Evolutionary conservation across 2,329 filamentous ascomycete genomes (phyloP).

Genomic region (Chalaropsis thielavioides): DNA sequence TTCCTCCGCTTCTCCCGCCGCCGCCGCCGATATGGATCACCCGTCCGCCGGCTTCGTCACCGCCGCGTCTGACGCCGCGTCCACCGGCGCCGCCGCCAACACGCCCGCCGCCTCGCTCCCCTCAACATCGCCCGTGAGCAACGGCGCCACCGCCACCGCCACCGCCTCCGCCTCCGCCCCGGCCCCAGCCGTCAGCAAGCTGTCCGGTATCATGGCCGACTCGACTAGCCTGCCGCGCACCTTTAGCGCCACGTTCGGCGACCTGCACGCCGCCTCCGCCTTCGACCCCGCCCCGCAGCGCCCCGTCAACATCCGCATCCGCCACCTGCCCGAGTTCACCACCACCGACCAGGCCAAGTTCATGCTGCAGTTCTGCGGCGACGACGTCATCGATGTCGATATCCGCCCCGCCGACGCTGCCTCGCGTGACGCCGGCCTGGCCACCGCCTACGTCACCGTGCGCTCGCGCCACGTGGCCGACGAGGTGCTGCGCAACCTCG

Average conservation of each 20-base stretch:
- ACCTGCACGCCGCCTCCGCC: neutral
- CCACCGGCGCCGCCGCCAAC: neutral
- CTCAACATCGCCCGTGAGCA: neutral
- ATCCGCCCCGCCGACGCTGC: neutral
- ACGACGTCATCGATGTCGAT: constrained; percentile 16
- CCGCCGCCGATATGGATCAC: neutral
- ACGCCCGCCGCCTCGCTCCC: neutral
- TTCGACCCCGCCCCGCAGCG: constrained; percentile 17
- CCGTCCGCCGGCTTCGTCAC: neutral
- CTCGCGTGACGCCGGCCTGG: constrained; percentile 9
- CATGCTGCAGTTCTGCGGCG: constrained; percentile 15
- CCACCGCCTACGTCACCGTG: constrained; percentile 11
- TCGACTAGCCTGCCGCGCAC: constrained; percentile 3
- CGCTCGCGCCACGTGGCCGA: constrained; percentile 14
- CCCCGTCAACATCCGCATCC: constrained; percentile 11
- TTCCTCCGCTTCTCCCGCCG: neutral
- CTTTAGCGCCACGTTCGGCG: neutral
- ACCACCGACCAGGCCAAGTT: constrained; percentile 10
- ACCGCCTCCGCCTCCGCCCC: neutral
- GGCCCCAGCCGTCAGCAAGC: neutral
- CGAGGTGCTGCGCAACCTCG: constrained; percentile 13
- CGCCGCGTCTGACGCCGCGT: too few species aligned
- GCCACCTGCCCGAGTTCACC: constrained; percentile 13
- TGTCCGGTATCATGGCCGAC: constrained; percentile 15
- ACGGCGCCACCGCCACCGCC: neutral